Conservation (phyloP, 768 basidiomycete genomes). For the Macrolepiota fuliginosa region DNA sequence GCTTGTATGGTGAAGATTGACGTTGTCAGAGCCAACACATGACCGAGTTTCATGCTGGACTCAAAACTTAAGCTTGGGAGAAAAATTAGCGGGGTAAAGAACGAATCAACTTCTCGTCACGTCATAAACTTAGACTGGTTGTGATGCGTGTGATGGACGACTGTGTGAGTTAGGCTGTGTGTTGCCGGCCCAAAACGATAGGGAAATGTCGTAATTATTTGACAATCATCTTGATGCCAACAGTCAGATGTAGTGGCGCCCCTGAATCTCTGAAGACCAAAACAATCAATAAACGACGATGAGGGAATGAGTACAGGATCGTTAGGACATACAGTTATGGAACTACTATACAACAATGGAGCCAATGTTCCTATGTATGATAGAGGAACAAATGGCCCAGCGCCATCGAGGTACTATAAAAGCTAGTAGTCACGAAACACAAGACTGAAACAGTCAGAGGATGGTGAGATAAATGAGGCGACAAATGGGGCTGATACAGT, state of each 20-base stretch:
- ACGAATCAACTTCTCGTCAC: not conserved
- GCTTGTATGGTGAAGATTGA: not conserved
- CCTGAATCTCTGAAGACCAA: too few relatives aligned
- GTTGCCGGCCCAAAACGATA: too few relatives aligned
- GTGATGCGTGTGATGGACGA: slow-evolving; percentile 2
- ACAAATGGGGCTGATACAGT: not conserved
- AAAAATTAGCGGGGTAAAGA: not conserved
- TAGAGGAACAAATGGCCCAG: too few relatives aligned
- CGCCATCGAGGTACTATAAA: too few relatives aligned
- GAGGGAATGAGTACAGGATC: too few relatives aligned
- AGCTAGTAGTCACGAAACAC: not conserved
- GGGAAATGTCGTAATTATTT: not conserved
- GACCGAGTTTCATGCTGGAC: slow-evolving; percentile 1
- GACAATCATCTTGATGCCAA: too few relatives aligned
- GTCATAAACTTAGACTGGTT: not conserved
- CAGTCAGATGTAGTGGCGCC: too few relatives aligned
- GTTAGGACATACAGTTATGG: too few relatives aligned
- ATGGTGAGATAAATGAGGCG: not conserved
- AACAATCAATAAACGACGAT: too few relatives aligned
- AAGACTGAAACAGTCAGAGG: not conserved
- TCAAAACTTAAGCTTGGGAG: not conserved
- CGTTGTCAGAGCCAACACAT: not conserved
- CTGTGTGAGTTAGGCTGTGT: not conserved
- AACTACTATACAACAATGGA: too few relatives aligned
- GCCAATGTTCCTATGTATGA: too few relatives aligned